phyloP scores from a whole-genome alignment of 352 stramenopile species.

The Phytophthora ramorum region DNA sequence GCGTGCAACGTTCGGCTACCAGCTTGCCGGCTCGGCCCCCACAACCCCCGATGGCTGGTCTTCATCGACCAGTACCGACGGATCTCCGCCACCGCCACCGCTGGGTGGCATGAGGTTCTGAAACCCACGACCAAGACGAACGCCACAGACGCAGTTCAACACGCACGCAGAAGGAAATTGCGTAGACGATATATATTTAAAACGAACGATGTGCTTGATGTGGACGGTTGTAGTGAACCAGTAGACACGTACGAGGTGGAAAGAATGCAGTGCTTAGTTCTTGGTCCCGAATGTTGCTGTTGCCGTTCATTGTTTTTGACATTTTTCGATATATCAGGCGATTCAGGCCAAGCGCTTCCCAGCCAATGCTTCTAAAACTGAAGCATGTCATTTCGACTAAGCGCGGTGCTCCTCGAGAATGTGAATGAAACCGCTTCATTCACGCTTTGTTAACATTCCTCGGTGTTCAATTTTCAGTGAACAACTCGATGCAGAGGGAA shows the following conservation, averaged over 20 bases:
- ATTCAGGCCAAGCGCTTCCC: not conserved
- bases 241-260: constrained; percentile 7
- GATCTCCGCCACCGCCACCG: constrained; percentile 3
- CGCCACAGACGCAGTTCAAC: constrained; percentile 1
- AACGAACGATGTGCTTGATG: constrained; percentile 9
- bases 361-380: not conserved
- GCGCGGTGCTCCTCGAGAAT: not conserved
- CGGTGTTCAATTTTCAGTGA: not conserved
- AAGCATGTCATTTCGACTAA: not conserved
- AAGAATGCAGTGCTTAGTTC: constrained; percentile 10
- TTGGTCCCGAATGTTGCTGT: not conserved
- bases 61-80: constrained; percentile 22
- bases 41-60: constrained; percentile 15
- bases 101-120: constrained; percentile 16
- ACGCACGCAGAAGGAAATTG: constrained; percentile 36
- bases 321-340: not conserved
- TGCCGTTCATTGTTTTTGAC: too few relatives aligned
- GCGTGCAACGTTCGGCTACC: constrained; percentile 12
- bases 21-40: not conserved
- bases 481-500: too few relatives aligned
- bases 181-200: constrained; percentile 40
- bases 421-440: constrained; percentile 6
- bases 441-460: not conserved
- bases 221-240: constrained; percentile 6
- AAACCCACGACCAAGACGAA: not conserved